Conservation (phyloP, 768 basidiomycete species). For the Boletus subparvulus region DNA sequence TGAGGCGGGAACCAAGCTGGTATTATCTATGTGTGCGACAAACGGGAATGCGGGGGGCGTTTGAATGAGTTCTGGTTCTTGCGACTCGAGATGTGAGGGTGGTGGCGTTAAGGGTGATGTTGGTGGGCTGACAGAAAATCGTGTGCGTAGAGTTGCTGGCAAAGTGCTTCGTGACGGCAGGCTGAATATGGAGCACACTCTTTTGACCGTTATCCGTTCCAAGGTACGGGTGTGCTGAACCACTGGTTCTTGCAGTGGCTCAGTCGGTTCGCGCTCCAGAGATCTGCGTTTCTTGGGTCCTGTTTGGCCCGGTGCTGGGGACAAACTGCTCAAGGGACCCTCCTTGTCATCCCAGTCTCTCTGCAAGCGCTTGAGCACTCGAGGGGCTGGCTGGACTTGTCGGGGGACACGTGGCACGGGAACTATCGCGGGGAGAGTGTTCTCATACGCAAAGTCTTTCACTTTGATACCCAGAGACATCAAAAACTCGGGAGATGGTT, state of each 20-base stretch:
- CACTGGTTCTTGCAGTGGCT: slow-evolving; percentile 32
- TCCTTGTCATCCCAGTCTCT: slow-evolving; percentile 34
- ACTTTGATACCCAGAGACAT: slow-evolving; percentile 41
- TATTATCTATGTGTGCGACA: slow-evolving; percentile 31
- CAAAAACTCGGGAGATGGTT: slow-evolving; percentile 37
- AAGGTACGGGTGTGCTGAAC: slow-evolving; percentile 17
- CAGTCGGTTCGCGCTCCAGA: slow-evolving; percentile 35
- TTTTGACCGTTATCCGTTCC: slow-evolving; percentile 17
- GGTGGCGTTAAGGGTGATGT: slow-evolving; percentile 31
- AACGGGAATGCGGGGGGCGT: slow-evolving; percentile 44
- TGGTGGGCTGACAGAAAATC: slow-evolving; percentile 21
- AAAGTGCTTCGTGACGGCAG: slow-evolving; percentile 5
- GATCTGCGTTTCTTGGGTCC: slow-evolving; percentile 24
- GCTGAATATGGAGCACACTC: slow-evolving; percentile 15
- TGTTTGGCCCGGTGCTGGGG: background rate
- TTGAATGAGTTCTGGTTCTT: slow-evolving; percentile 46
- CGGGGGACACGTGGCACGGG: slow-evolving; percentile 48
- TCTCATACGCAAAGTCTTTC: slow-evolving; percentile 69
- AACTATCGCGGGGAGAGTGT: slow-evolving; percentile 58
- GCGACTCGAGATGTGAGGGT: slow-evolving; percentile 35
- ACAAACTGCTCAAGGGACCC: slow-evolving; percentile 7
- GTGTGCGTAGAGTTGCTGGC: slow-evolving; percentile 4
- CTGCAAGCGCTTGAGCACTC: slow-evolving; percentile 39
- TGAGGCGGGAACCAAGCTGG: slow-evolving; percentile 35
- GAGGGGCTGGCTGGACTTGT: slow-evolving; percentile 47